These are phyloP conservation scores for Linderniella brevidens DNA, from an alignment of 257 asterid genomes.

Conservation along the genomic window DNA sequence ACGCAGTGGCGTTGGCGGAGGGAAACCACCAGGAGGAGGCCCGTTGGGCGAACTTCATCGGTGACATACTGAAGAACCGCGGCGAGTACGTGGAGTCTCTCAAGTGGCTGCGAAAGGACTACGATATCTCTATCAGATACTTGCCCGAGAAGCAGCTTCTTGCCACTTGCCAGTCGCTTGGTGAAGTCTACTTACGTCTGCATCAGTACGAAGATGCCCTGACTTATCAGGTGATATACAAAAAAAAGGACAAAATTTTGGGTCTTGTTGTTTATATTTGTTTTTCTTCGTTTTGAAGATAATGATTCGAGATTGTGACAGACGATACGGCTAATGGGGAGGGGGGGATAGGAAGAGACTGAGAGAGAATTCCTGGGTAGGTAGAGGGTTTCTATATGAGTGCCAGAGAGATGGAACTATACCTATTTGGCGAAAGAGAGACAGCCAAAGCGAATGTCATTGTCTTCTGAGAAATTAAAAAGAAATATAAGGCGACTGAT, in stretches of 20 bases:
- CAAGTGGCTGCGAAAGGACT: constrained; percentile 70
- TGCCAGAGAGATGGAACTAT: no score
- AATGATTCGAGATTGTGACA: no score
- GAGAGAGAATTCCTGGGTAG: no score
- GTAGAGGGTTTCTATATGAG: no score
- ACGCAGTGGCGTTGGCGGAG: constrained; percentile 34
- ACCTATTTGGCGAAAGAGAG: no score
- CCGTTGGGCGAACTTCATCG: constrained; percentile 84
- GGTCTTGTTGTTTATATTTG: neutral
- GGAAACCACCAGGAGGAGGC: constrained; percentile 84
- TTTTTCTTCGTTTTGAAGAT: constrained; percentile 1
- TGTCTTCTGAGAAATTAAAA: no score
- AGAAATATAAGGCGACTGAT: no score
- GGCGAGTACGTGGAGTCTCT: constrained; percentile 89
- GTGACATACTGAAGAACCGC: constrained; percentile 59
- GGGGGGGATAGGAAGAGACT: no score
- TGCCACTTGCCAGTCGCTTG: constrained; percentile 91
- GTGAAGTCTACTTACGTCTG: constrained; percentile 77
- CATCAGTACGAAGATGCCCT: constrained; percentile 40
- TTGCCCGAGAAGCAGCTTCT: constrained; percentile 56
- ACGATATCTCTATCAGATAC: constrained; percentile 40
- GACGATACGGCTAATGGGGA: no score
- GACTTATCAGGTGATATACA: constrained; percentile 37
- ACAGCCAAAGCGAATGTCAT: no score
- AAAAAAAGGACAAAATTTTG: no score